Evolutionary conservation across 202 grass and related monocot species (phyloP).

Genomic region (Schoenoplectus triqueter): DNA sequence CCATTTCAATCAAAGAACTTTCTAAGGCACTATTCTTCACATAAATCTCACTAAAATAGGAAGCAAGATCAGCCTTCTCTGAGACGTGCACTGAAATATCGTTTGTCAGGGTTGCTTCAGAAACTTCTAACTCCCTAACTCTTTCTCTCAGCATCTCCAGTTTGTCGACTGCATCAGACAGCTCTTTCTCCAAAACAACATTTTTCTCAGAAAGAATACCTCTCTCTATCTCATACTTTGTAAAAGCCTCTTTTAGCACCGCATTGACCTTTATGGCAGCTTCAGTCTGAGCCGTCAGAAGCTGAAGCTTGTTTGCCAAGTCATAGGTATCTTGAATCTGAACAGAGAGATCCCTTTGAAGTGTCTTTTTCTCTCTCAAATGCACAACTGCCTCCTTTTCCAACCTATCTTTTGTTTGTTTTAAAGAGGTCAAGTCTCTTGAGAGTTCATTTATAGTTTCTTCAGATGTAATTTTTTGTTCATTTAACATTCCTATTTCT

Average conservation of each 20-base stretch:
- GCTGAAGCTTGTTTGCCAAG: slow-evolving; percentile 55
- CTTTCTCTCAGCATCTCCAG: slow-evolving; percentile 68
- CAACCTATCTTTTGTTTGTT: slow-evolving; percentile 64
- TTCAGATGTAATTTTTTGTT: slow-evolving; percentile 63
- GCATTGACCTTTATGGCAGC: slow-evolving; percentile 52
- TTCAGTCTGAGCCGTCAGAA: slow-evolving; percentile 55
- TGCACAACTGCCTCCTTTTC: slow-evolving; percentile 60
- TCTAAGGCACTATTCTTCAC: slow-evolving; percentile 72
- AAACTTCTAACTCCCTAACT: slow-evolving; percentile 55
- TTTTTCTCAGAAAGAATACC: slow-evolving; percentile 77
- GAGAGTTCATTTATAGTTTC: slow-evolving; percentile 54
- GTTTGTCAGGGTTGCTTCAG: slow-evolving; percentile 58
- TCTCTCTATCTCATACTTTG: slow-evolving; percentile 76
- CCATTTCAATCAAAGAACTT: slow-evolving; percentile 57
- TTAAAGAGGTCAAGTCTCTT: slow-evolving; percentile 52
- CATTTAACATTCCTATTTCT: slow-evolving; percentile 58
- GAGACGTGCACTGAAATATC: slow-evolving; percentile 52
- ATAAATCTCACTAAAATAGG: slow-evolving; percentile 64
- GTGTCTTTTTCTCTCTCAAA: slow-evolving; percentile 69
- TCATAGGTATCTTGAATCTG: slow-evolving; percentile 70
- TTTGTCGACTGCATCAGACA: slow-evolving; percentile 79
- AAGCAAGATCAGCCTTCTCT: slow-evolving; percentile 63
- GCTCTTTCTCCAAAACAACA: slow-evolving; percentile 69
- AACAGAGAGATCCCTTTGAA: slow-evolving; percentile 66
- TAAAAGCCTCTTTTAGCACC: slow-evolving; percentile 79